These are phyloP conservation scores for Fragaria iinumae DNA, from an alignment of 306 rosid species.

Conservation along the genomic window DNA sequence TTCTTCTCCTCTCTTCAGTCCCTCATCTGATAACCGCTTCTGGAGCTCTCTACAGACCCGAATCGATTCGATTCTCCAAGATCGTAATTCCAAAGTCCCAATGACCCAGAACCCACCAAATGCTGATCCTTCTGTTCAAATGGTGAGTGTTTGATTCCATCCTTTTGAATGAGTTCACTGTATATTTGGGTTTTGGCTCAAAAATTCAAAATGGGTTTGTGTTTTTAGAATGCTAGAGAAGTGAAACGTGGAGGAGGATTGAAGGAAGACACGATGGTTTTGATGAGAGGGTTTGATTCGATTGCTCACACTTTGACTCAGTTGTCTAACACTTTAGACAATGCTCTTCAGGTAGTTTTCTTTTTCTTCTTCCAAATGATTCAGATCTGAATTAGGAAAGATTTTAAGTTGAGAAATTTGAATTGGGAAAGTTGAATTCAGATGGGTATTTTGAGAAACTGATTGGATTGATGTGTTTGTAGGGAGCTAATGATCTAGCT, in stretches of 20 bases:
- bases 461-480: neutral
- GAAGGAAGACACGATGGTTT: conserved; percentile 70
- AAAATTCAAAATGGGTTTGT: neutral
- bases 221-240: conserved; percentile 34
- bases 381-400: conserved; percentile 4
- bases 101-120: neutral
- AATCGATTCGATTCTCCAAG: conserved; percentile 47
- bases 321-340: conserved; percentile 72
- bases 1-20: conserved; percentile 53
- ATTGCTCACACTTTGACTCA: conserved; percentile 68
- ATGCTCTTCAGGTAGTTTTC: conserved; percentile 64
- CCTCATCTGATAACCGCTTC: conserved; percentile 73
- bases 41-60: conserved; percentile 69
- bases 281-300: conserved; percentile 87
- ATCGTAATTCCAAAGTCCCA: conserved; percentile 26
- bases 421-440: neutral
- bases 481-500: conserved; percentile 83
- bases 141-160: conserved; percentile 28
- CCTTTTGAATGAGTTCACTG: neutral
- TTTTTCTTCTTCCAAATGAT: neutral
- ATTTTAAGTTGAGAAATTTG: neutral
- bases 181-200: neutral
- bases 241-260: conserved; percentile 33
- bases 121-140: conserved; percentile 19
- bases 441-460: conserved; percentile 6